A percentile compares a stretch with the other conserved stretches of the same genome.
Conservation (phyloP, 352 stramenopile genomes). For the Phytophthora citricola region DNA sequence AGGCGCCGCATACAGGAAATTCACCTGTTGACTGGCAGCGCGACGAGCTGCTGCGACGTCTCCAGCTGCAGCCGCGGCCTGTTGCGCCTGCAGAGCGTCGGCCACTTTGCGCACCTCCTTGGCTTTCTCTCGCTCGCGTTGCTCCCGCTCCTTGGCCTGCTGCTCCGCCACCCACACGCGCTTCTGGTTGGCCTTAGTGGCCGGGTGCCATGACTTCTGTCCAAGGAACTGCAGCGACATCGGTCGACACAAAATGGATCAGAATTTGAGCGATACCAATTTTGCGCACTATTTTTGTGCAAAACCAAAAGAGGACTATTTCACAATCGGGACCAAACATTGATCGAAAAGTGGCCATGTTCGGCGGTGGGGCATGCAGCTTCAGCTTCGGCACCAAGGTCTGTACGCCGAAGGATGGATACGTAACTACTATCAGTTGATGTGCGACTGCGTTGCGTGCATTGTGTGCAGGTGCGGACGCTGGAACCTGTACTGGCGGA, state of each 20-base stretch:
- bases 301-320: too few species aligned
- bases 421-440: background rate
- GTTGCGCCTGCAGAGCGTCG: conserved; percentile 61
- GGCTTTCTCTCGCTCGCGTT: conserved; percentile 66
- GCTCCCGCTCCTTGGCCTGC: conserved; percentile 53
- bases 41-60: conserved; percentile 53
- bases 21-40: conserved; percentile 63
- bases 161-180: conserved; percentile 87
- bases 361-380: conserved; percentile 40
- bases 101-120: conserved; percentile 70
- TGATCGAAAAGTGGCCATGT: conserved; percentile 27
- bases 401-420: background rate
- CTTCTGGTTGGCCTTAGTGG: conserved; percentile 86
- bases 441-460: background rate
- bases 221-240: conserved; percentile 88
- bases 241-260: background rate
- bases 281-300: background rate
- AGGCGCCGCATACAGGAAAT: conserved; percentile 79
- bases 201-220: conserved; percentile 82
- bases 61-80: conserved; percentile 62
- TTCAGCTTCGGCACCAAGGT: conserved; percentile 56
- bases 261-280: conserved; percentile 1
- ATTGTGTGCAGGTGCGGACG: conserved; percentile 53
- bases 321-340: too few species aligned
- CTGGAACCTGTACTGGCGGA: conserved; percentile 74